Evolutionary conservation across 2,329 filamentous ascomycete species (phyloP), one percentile per base, ranked within the genome.

Genomic region (Boeremia exigua): DNA sequence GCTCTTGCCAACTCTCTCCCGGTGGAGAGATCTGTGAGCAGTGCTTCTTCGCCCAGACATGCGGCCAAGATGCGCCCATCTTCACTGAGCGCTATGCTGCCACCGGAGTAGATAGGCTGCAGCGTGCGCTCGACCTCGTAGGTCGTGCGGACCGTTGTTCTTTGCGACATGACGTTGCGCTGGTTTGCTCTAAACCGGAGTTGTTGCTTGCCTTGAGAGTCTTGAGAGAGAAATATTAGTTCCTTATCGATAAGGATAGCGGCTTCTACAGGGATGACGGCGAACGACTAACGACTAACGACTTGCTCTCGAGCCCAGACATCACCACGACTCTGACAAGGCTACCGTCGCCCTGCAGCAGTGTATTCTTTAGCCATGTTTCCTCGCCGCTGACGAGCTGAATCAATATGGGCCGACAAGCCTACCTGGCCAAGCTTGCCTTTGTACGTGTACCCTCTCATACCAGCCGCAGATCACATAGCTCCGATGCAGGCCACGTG

Each of bases 81-180:
- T 74, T 88, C 85, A 80, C 94, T 92, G 58, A 98, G 84, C 28
- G 91, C 87, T 56, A 96, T 87, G 62, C 90, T 89, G 38, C 95
- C 95, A 50, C 95, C 95, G 2, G 94, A 96, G 73, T 95, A 97
- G 45, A 98, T 94, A 17, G 95, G 95, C 67, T 92, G 90, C 52
- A 99, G 90, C 43, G 92, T 90, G 69, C 89, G 87, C 62, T 84
- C 84, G 55, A 89, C 86, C 71, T 96, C 91, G 75, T 97, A 99
- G 3, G 94, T 96, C 54, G 92, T 97, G 81, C 92, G 96, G 66
- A 83, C 76, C 36, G 79, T 79, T 58, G 82, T 77, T 74, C 83
- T 82, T 69, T 83, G 84, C 65, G 80, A 79, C 81, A 83, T 83
- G 54, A 59, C 57, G 54, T 55, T 58, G 40, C 36, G 43, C 43